These are phyloP conservation scores for Physaria fendleri DNA, from an alignment of 345 rosid genomes.

Conservation along the genomic window DNA sequence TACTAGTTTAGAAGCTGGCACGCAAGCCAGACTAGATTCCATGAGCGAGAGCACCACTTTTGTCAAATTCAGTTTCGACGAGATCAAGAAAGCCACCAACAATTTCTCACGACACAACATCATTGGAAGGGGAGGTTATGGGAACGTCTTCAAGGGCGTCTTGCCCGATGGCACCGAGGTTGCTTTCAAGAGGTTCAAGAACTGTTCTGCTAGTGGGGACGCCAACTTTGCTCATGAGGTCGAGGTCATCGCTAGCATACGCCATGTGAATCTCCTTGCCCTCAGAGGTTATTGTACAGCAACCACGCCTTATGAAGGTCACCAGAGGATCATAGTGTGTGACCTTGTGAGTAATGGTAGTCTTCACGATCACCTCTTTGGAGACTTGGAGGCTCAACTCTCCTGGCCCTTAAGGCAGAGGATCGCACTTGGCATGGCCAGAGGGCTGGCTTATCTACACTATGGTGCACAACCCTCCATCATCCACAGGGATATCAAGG, in stretches of 20 bases:
- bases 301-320: constrained; percentile 72
- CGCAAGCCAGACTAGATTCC: constrained; percentile 41
- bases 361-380: constrained; percentile 72
- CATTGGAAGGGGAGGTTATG: constrained; percentile 82
- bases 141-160: constrained; percentile 73
- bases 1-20: constrained; percentile 30
- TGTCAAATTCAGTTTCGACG: constrained; percentile 58
- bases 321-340: constrained; percentile 92
- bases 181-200: constrained; percentile 92
- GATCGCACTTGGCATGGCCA: constrained; percentile 80
- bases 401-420: constrained; percentile 76
- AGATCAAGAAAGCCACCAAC: constrained; percentile 68
- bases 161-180: constrained; percentile 64
- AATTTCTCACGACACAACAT: constrained; percentile 66
- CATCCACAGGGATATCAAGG: constrained; percentile 86
- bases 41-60: constrained; percentile 64
- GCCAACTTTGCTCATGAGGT: constrained; percentile 65
- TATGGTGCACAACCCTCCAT: constrained; percentile 71
- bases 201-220: constrained; percentile 77
- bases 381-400: constrained; percentile 41
- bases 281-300: constrained; percentile 84
- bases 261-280: constrained; percentile 81
- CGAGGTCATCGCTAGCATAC: constrained; percentile 84
- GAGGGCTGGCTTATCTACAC: constrained; percentile 84
- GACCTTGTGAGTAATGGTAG: constrained; percentile 81